Evolutionary conservation across 805 yeast genomes (phyloP), one percentile per base, ranked within the genome.

Genomic region (Candida sanyiensis): DNA sequence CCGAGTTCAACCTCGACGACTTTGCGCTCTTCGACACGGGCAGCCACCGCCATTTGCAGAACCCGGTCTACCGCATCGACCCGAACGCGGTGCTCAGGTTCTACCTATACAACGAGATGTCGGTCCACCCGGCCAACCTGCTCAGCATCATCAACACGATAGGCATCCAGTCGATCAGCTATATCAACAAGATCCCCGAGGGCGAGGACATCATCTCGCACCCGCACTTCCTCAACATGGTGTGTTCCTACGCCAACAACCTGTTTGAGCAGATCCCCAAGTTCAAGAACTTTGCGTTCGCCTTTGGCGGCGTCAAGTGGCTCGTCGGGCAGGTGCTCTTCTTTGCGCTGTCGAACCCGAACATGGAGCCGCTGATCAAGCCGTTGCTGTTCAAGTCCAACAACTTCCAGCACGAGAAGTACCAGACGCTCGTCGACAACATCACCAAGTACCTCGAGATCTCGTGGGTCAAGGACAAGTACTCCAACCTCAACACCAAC

Each of bases 291-390:
- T 43, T 30, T 32, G 36, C 46, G 4, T 43, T 43, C 35, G 46
- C 46, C 7, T 40, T 37, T 28, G 46, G 46, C 31, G 46, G 46
- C 30, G 44, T 40, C 6, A 43, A 43, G 33, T 43, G 46, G 46
- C 28, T 43, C 27, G 42, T 42, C 15, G 46, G 46, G 4, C 46
- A 43, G 28, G 39, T 43, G 6, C 24, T 43, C 10, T 37, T 43
- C 24, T 43, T 40, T 37, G 39, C 42, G 6, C 24, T 37, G 12
- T 23, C 42, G 1, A 40, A 43, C 24, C 39, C 44, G 4, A 26
- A 40, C 9, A 22, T 37, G 24, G 46, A 37, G 21, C 36, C 40
- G 2, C 25, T 41, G 16, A 36, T 43, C 15, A 39, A 43, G 16
- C 38, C 44, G 12, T 10, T 43, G 6, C 25, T 43, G n/a, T 43